Conservation (phyloP, 73 alveolate genomes). For the Durusdinium trenchii region DNA sequence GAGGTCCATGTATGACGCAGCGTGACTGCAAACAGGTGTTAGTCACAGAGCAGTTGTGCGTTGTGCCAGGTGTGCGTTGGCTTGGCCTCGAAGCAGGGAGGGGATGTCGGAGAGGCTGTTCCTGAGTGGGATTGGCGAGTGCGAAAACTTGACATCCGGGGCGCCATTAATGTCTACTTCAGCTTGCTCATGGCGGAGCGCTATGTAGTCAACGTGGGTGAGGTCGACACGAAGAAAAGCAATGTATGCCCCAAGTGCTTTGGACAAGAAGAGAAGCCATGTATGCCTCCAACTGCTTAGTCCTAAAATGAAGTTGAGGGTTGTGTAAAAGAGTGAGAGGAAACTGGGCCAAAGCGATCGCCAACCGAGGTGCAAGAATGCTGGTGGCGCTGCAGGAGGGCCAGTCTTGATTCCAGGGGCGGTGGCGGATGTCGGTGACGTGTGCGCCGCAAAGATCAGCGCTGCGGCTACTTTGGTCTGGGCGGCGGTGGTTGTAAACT, state of each 20-base stretch:
- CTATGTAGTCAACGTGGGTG: conserved; percentile 31
- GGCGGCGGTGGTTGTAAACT: neutral
- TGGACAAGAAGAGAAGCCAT: neutral
- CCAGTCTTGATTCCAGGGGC: no score
- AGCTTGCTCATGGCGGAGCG: conserved; percentile 52
- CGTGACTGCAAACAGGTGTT: neutral
- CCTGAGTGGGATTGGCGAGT: conserved; percentile 45
- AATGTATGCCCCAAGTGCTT: conserved; percentile 7
- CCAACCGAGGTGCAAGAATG: conserved; percentile 37
- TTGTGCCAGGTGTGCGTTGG: neutral
- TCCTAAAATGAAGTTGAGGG: neutral
- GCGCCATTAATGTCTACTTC: conserved; percentile 38
- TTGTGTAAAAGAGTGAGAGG: neutral
- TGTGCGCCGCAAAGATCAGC: neutral
- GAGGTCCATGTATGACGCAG: neutral
- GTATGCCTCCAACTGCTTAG: neutral
- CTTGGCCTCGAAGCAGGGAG: neutral
- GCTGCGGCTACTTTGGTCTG: neutral
- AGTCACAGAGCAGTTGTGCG: no score
- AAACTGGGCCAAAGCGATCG: neutral
- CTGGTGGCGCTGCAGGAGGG: neutral
- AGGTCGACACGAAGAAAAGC: neutral
- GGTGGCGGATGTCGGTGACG: neutral
- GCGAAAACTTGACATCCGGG: conserved; percentile 36
- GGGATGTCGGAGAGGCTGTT: neutral